Base-by-base conservation (phyloP, 1,139 yeast genomes). In the Lodderomyces orthopsilosis region DNA sequence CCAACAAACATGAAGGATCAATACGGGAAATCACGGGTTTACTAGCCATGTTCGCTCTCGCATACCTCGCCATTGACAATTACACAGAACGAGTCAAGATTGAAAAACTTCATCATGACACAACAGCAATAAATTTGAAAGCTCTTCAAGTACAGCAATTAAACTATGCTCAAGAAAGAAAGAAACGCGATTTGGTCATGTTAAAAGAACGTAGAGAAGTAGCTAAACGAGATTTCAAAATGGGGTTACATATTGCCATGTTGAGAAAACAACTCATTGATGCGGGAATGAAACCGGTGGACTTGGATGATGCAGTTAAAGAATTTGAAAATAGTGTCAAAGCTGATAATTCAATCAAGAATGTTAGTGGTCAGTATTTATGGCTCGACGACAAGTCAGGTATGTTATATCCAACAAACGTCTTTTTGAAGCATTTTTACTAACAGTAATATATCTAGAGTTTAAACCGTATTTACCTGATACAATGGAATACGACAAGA, bases 221-320 rank as follows among this genome's bases (percentile, higher is more conserved):
- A 37, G 77, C 74, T 38, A 78, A 74, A 51, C 69, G 85, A 44
- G 72, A 72, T 53, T 75, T 74, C 68, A 79, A 77, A 56, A 76
- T 83, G 83, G 72, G 78, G 7, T 62, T 82, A 54, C 89, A 83
- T 55, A 69, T 83, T 35, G 87, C 86, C 1, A 61, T 83, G 55
- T 63, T 83, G 34, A 65, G 85, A 42, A 70, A 79, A 51, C 88
- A 83, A 56, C 63, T 83, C 44, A 48, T 59, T 5, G 83, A 81
- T 8, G 83, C 80, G 6, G 84, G 83, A 0, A 49, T 72, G 8
- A 72, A 70, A n/a, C 87, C 89, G 2, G 62, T 65, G 12, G 68
- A 68, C 17, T 71, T 83, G 19, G 81, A 79, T 2, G 63, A 65
- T 14, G 85, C 80, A 1, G 51, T 78, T 6, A 63, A 59, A 18